Base-by-base conservation (phyloP, 2,329 filamentous ascomycete genomes). In the Blumeria graminis region DNA sequence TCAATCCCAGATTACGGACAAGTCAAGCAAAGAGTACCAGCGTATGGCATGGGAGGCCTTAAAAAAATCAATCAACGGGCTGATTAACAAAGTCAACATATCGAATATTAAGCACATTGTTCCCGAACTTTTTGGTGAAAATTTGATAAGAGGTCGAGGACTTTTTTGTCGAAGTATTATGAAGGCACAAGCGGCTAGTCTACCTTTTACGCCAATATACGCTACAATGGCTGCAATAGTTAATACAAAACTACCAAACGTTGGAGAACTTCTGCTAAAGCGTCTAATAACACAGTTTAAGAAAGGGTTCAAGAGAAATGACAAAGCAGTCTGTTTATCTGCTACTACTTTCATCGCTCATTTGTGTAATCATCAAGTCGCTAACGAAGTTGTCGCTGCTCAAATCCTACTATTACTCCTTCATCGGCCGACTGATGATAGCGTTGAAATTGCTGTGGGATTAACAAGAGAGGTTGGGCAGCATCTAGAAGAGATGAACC, bases 21-120 rank as follows among this genome's bases (percentile, higher is more conserved):
- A 94, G 74, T 82, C 78, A 56, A 93, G 83, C 69, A 93, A 94
- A 70, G 92, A 96, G 71, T 96, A 94, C 67, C 92, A 96, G 76
- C 86, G 92, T 64, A 94, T 98, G 86, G 88, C 89, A 8, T 98
- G 92, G 92, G 92, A 98, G 70, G 90, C 90, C 11, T 73, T 98
- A 65, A 98, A 98, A 73, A 98, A 98, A 74, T 92, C 86, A 53
- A 94, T 98, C 71, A 96, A 98, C 67, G 92, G 92, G 63, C 72
- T 98, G 61, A 94, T 98, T 76, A 98, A 98, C 76, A 98, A 98
- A 74, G 85, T 95, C 74, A 96, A 96, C 70, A 86, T 90, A 57
- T 86, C 85, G 36, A 98, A 98, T 69, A 96, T 98, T 76, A 96
- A 98, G 70, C 78, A 85, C 66, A 95, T 98, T 60, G 88, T 96